phyloP scores from a whole-genome alignment of 75 land plant genomes.

The Larix kaempferi region DNA sequence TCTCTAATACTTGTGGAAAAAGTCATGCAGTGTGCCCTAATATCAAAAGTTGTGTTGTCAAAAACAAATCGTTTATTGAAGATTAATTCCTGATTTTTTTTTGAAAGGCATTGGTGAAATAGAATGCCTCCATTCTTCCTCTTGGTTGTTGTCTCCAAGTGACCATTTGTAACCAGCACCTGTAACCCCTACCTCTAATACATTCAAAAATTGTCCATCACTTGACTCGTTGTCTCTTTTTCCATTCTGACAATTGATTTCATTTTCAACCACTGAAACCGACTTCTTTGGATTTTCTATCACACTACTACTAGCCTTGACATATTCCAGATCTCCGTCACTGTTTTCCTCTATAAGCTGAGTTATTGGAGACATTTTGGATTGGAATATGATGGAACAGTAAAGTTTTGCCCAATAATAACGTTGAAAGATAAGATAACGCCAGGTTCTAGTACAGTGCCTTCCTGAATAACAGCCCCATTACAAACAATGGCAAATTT shows the following conservation, averaged over 20 bases:
- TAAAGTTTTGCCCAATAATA: constrained; percentile 64
- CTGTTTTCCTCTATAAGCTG: constrained; percentile 82
- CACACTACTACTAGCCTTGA: constrained; percentile 49
- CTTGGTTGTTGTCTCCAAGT: constrained; percentile 51
- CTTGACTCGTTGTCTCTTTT: constrained; percentile 7
- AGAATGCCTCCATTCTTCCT: constrained; percentile 95
- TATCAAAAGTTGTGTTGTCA: constrained; percentile 42
- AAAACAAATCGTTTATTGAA: constrained; percentile 26
- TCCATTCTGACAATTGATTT: constrained; percentile 13
- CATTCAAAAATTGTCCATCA: constrained; percentile 9
- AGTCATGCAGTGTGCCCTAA: no score
- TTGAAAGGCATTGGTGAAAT: constrained; percentile 72
- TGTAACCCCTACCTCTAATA: constrained; percentile 57
- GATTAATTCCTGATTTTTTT: constrained; percentile 50
- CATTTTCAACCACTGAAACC: constrained; percentile 16
- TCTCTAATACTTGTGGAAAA: no score
- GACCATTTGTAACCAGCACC: constrained; percentile 89
- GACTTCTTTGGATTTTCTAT: constrained; percentile 43
- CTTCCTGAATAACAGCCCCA: constrained; percentile 69
- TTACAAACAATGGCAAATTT: constrained; percentile 82
- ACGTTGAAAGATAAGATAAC: constrained; percentile 89
- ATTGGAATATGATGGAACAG: constrained; percentile 81
- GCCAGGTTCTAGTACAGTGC: constrained; percentile 75
- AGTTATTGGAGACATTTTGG: constrained; percentile 80
- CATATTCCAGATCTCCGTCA: constrained; percentile 95